Evolutionary conservation across 2,329 filamentous ascomycete species (phyloP).

Genomic region (Oidium heveae): DNA sequence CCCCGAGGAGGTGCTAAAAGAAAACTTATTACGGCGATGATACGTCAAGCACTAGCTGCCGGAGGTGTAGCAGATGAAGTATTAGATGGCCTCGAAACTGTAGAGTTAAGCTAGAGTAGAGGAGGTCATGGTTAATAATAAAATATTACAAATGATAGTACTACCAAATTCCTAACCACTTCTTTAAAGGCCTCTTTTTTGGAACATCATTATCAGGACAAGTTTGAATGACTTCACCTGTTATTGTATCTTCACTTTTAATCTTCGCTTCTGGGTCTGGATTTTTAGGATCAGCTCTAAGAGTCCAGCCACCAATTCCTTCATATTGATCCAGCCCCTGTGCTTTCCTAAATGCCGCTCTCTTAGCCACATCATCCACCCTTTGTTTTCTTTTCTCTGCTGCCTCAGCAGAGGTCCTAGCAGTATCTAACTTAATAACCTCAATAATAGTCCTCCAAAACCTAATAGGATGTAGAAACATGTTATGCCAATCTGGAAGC

Average conservation of each 20-base stretch:
- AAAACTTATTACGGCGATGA: conserved; percentile 43
- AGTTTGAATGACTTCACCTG: conserved; percentile 6
- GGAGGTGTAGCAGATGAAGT: conserved; percentile 73
- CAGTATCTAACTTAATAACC: conserved; percentile 53
- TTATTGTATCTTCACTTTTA: background rate
- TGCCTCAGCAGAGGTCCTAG: conserved; percentile 41
- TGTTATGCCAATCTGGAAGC: conserved; percentile 43
- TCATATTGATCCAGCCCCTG: conserved; percentile 50
- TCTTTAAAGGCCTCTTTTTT: conserved; percentile 36
- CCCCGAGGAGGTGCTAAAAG: conserved; percentile 65
- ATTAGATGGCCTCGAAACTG: conserved; percentile 51
- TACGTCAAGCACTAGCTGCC: conserved; percentile 48
- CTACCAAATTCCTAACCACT: conserved; percentile 65
- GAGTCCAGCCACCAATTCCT: conserved; percentile 24
- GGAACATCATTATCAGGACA: conserved; percentile 14
- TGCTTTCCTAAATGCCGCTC: conserved; percentile 60
- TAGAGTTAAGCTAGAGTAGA: conserved; percentile 32
- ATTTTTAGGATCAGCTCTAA: conserved; percentile 14
- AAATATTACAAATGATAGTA: background rate
- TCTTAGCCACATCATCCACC: conserved; percentile 70
- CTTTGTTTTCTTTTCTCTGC: conserved; percentile 46
- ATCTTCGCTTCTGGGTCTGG: conserved; percentile 10
- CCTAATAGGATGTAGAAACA: conserved; percentile 42
- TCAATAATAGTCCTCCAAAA: conserved; percentile 40
- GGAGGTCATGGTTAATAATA: background rate